Percentiles rank a stretch among this genome's conserved stretches.
These are phyloP conservation scores for Neurospora sp. DNA, from an alignment of 495 filamentous ascomycete species.

Conservation along the genomic window DNA sequence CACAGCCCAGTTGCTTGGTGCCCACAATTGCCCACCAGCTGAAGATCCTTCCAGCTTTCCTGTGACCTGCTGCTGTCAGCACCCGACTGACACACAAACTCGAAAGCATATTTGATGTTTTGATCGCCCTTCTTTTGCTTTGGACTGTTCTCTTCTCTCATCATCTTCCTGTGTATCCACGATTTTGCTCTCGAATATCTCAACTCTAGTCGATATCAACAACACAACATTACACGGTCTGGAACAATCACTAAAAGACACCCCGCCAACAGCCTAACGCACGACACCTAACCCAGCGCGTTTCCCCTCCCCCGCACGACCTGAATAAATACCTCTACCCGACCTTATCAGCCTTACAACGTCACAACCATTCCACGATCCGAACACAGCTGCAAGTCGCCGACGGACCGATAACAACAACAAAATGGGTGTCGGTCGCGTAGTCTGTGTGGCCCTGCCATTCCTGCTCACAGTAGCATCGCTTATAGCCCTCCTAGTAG, in stretches of 20 bases:
- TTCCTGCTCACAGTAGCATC: constrained; percentile 64
- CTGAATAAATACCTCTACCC: background rate
- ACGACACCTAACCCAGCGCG: background rate
- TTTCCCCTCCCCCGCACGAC: background rate
- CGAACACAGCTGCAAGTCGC: background rate
- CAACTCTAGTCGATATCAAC: background rate
- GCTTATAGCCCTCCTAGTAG: constrained; percentile 61
- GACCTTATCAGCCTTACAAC: background rate
- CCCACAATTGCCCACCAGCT: background rate
- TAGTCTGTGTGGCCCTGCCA: constrained; percentile 72
- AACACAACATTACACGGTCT: background rate
- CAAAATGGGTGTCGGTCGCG: constrained; percentile 47
- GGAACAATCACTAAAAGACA: background rate
- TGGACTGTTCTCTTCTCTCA: background rate
- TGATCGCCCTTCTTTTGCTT: background rate
- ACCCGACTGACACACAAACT: background rate
- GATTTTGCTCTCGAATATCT: background rate
- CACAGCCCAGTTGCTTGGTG: background rate
- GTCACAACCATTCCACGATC: background rate
- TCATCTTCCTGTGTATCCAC: background rate
- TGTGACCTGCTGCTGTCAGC: background rate
- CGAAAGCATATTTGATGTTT: background rate
- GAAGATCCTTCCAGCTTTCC: background rate
- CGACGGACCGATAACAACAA: background rate
- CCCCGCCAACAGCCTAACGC: background rate